Evolutionary conservation across 108 stramenopile genomes (phyloP), one percentile per base, ranked within the genome.

Genomic region (Cylindrotheca fusiformis): DNA sequence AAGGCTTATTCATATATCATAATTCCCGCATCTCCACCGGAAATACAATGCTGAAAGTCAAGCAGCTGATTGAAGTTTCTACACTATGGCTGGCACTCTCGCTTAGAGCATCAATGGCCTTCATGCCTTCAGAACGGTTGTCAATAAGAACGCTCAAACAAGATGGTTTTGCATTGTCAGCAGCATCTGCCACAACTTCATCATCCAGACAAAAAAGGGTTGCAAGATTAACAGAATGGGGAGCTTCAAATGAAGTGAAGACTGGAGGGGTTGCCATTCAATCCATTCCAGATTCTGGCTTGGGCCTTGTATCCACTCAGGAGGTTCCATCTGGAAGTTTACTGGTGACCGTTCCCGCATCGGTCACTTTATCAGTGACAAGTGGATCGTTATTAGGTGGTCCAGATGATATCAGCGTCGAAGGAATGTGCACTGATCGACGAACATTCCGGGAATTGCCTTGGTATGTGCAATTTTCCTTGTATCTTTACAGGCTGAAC

Each of bases 341-440:
- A 4, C 58, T 91, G 23, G 65, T 88, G 14, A 72, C 78, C 44
- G 87, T 91, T 14, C 90, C 90, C 17, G 64, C 83, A 21, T 69
- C 73, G 23, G 60, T 86, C 4, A 85, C 80, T 3, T 61, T 92
- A 14, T 80, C 84, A 0, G 87, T 88, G 3, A 41, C 36, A 14
- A 41, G 36, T 14, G 86, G 85, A 58, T 57, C 73, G 23, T 82
- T 82, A 18, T 68, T 58, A 17, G 80, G 78, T 22, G 76, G 76
- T 3, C 76, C 76, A 18, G 72, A 74, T 55, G 81, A 82, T 62
- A 23, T 46, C 2, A 28, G 44, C 17, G 71, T 67, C 24, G 24
- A 58, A 29, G 33, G 32, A 20, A 6, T 67, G 21, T 31, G 56
- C 6, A 56, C 26, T 25, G 74, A 78, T 55, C 52, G 71, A 23